Conservation (phyloP, 148 eudicot genomes). For the Limonium bicolor region DNA sequence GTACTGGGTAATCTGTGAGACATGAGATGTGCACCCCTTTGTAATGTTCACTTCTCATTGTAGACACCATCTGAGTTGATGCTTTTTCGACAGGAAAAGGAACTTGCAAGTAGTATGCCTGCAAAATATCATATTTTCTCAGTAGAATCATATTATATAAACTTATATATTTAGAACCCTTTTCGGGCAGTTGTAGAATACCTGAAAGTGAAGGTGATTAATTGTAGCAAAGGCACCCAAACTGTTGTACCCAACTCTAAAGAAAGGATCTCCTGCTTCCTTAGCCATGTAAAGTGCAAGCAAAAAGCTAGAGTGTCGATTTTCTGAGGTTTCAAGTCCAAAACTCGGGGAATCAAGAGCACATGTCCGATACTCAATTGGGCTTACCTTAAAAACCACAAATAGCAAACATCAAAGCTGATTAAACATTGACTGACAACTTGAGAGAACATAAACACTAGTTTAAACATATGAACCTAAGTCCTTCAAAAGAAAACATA, state of each 20-base stretch:
- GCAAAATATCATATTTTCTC: neutral
- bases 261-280: slow-evolving; percentile 60
- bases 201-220: slow-evolving; percentile 85
- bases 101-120: slow-evolving; percentile 64
- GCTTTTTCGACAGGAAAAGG: slow-evolving; percentile 75
- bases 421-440: neutral
- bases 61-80: slow-evolving; percentile 25
- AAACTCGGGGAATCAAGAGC: slow-evolving; percentile 61
- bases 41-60: slow-evolving; percentile 6
- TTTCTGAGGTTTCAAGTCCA: slow-evolving; percentile 62
- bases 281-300: slow-evolving; percentile 61
- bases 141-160: neutral
- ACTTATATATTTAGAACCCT: neutral
- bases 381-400: slow-evolving; percentile 46
- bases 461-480: too few species aligned
- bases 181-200: neutral
- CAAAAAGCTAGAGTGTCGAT: slow-evolving; percentile 48
- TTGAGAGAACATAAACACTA: neutral
- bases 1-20: slow-evolving; percentile 54
- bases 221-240: slow-evolving; percentile 90
- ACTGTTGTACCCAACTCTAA: slow-evolving; percentile 76
- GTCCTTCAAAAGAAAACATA: neutral
- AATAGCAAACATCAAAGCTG: neutral
- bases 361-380: slow-evolving; percentile 86
- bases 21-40: slow-evolving; percentile 50